These are phyloP conservation scores for Ascocoryne sarcoides DNA, from an alignment of 2,329 filamentous ascomycete genomes.

Conservation along the genomic window DNA sequence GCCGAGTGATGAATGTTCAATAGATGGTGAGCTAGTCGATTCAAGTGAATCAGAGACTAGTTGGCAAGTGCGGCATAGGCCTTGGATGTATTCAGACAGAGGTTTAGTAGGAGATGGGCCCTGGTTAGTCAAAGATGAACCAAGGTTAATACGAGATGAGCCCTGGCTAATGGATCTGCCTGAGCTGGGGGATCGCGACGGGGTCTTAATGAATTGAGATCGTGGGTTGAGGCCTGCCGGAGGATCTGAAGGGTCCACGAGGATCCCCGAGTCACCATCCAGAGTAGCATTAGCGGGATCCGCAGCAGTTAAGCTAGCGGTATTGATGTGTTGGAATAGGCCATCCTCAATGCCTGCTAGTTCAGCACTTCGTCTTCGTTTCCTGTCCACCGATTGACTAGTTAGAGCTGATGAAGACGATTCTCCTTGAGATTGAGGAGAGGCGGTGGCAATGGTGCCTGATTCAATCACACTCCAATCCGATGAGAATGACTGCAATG, in stretches of 20 bases:
- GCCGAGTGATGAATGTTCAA: no score
- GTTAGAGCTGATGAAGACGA: neutral
- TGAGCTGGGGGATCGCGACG: no score
- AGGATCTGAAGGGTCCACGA: conserved; percentile 8
- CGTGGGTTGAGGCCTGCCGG: neutral
- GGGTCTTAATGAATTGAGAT: no score
- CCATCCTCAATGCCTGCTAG: neutral
- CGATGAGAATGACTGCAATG: neutral
- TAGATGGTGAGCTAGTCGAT: no score
- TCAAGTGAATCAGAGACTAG: no score
- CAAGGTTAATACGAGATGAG: no score
- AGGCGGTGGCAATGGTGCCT: neutral
- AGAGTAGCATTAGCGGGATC: no score
- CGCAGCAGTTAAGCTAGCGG: neutral
- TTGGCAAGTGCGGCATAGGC: no score
- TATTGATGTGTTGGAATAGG: neutral
- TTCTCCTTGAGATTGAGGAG: neutral
- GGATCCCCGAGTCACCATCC: conserved; percentile 1
- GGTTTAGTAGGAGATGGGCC: no score
- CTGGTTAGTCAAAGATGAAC: no score
- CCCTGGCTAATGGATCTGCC: no score
- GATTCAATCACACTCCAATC: neutral
- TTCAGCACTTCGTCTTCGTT: neutral
- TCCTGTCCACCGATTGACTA: neutral
- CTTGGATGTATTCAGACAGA: no score